phyloP scores from a whole-genome alignment of 106 monocot species.

The Acanthochlamys bracteata region DNA sequence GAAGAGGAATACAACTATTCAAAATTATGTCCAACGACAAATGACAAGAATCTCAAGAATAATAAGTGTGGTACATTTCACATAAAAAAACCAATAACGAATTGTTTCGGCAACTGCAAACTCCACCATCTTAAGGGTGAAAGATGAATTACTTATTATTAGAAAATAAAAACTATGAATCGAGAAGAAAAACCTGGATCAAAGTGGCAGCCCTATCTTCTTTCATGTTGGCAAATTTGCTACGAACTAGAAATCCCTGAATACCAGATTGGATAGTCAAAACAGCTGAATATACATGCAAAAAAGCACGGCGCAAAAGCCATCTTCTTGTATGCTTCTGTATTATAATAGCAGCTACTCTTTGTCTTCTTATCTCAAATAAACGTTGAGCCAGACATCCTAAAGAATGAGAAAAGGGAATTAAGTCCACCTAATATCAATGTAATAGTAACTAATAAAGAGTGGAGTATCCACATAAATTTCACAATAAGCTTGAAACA shows the following conservation, averaged over 20 bases:
- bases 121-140: too few relatives aligned
- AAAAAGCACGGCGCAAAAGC: conserved; percentile 34
- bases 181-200: conserved; percentile 52
- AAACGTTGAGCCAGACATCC: conserved; percentile 24
- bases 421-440: neutral
- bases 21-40: too few relatives aligned
- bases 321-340: conserved; percentile 56
- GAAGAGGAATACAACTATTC: too few relatives aligned
- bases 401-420: neutral
- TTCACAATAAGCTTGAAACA: neutral
- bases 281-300: conserved; percentile 25
- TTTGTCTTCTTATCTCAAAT: conserved; percentile 42
- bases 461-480: neutral
- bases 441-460: neutral
- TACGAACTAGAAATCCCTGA: conserved; percentile 24
- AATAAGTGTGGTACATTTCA: too few relatives aligned
- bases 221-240: conserved; percentile 23
- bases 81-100: too few relatives aligned
- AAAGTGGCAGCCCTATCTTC: conserved; percentile 50
- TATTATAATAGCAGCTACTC: conserved; percentile 38
- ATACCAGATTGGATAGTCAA: conserved; percentile 52
- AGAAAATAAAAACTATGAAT: neutral
- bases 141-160: too few relatives aligned
- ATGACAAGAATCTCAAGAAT: too few relatives aligned
- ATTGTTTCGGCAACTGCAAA: too few relatives aligned